phyloP scores from a whole-genome alignment of 768 basidiomycete species.

The Tricholoma bakamatsutake region DNA sequence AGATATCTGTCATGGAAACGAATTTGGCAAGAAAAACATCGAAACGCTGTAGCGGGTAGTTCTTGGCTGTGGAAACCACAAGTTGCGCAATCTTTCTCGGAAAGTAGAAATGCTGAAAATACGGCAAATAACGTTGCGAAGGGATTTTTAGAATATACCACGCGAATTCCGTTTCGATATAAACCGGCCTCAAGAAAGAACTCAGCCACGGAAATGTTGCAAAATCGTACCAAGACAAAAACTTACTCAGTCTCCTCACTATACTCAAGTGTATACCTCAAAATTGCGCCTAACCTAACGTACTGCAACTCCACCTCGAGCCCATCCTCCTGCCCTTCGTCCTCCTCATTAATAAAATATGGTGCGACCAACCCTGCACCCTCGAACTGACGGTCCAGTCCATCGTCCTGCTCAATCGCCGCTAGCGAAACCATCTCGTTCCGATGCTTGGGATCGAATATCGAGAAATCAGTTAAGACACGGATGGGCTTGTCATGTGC shows the following conservation, averaged over 20 bases:
- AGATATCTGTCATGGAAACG: slow-evolving; percentile 26
- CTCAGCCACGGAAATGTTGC: not conserved
- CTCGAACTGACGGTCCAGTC: slow-evolving; percentile 35
- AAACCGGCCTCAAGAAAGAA: slow-evolving; percentile 39
- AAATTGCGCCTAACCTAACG: slow-evolving; percentile 42
- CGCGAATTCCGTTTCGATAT: slow-evolving; percentile 56
- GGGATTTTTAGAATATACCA: slow-evolving; percentile 56
- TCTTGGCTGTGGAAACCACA: slow-evolving; percentile 31
- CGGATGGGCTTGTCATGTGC: slow-evolving; percentile 49
- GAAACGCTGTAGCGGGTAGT: slow-evolving; percentile 24
- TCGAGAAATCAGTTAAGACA: slow-evolving; percentile 47
- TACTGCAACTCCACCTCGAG: slow-evolving; percentile 23
- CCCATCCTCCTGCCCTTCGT: slow-evolving; percentile 55
- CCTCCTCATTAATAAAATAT: slow-evolving; percentile 48
- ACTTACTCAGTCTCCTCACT: slow-evolving; percentile 45
- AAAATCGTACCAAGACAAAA: not conserved
- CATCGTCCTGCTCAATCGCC: slow-evolving; percentile 38
- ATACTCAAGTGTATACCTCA: slow-evolving; percentile 48
- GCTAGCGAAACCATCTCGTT: slow-evolving; percentile 44
- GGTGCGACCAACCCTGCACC: slow-evolving; percentile 52
- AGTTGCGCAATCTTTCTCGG: slow-evolving; percentile 48
- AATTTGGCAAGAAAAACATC: slow-evolving; percentile 31
- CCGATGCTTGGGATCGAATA: slow-evolving; percentile 49
- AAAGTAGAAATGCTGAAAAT: slow-evolving; percentile 43
- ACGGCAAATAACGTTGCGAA: slow-evolving; percentile 35